These are phyloP conservation scores for Colletotrichum euphorbiae DNA, from an alignment of 2,329 filamentous ascomycete species.

Conservation along the genomic window DNA sequence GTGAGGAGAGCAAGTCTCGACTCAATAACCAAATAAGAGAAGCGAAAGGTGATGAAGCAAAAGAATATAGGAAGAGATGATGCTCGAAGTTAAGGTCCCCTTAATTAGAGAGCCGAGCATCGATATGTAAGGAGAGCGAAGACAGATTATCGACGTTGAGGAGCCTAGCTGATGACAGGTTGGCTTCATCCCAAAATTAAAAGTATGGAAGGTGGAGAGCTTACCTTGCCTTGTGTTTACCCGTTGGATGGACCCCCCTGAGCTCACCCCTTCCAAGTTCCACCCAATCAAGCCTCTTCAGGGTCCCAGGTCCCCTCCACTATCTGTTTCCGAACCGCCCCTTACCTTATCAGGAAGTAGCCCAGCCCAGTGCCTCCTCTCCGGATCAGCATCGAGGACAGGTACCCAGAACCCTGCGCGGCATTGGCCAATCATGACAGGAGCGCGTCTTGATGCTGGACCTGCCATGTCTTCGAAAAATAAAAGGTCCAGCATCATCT, in stretches of 20 bases:
- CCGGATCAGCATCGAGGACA: constrained; percentile 36
- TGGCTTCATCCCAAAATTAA: constrained; percentile 44
- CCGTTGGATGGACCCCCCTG: constrained; percentile 20
- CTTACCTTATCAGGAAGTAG: constrained; percentile 39
- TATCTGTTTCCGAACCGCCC: constrained; percentile 26
- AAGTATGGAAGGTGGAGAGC: constrained; percentile 37
- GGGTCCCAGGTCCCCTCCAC: constrained; percentile 37
- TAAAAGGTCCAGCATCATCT: background rate
- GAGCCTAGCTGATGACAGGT: constrained; percentile 39
- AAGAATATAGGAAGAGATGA: too few relatives aligned
- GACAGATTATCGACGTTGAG: background rate
- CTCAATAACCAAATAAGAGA: background rate
- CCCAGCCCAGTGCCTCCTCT: constrained; percentile 33
- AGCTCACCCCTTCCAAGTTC: constrained; percentile 31
- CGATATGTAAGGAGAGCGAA: constrained; percentile 1
- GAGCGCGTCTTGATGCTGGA: constrained; percentile 36
- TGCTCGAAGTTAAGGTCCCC: background rate
- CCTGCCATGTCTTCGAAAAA: constrained; percentile 2
- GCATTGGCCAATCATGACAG: constrained; percentile 38
- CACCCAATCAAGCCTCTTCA: constrained; percentile 29
- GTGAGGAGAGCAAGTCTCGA: background rate
- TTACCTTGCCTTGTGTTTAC: constrained; percentile 10
- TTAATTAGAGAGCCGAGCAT: background rate
- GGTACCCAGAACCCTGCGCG: constrained; percentile 26
- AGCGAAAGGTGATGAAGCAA: background rate